Evolutionary conservation across 257 asterid genomes (phyloP).

Genomic region (Ilex aquifolium): DNA sequence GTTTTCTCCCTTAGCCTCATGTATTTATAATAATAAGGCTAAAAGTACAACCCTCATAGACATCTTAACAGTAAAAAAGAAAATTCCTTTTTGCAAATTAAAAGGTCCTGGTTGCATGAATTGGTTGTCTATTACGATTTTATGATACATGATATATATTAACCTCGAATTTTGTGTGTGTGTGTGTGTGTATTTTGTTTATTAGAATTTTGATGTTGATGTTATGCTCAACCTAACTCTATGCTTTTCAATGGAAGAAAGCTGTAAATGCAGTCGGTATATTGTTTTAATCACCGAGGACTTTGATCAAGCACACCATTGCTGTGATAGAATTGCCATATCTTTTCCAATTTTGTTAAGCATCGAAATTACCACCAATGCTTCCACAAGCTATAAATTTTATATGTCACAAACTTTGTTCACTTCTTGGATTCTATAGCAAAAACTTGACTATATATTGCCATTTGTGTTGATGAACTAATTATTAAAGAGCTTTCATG

Average conservation of each 20-base stretch:
- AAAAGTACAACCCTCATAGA: too few relatives aligned
- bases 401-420: background rate
- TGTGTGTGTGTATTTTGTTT: background rate
- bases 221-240: background rate
- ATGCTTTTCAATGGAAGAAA: background rate
- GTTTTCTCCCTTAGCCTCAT: too few relatives aligned
- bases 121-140: background rate
- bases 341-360: too few relatives aligned
- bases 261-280: background rate
- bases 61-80: too few relatives aligned
- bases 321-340: background rate
- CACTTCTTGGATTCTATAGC: background rate
- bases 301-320: background rate
- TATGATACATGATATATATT: background rate
- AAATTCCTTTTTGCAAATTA: too few relatives aligned
- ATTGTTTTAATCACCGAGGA: background rate
- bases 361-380: too few relatives aligned
- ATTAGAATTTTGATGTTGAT: background rate
- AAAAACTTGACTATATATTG: background rate
- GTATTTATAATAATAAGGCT: too few relatives aligned
- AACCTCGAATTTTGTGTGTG: background rate
- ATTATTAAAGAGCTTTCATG: constrained; percentile 12
- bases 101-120: too few relatives aligned
- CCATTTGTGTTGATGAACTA: constrained; percentile 5
- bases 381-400: too few relatives aligned